Percentiles rank a stretch among this genome's conserved stretches.
These are phyloP conservation scores for Phytophthora litchii DNA, from an alignment of 352 stramenopile species.

Conservation along the genomic window DNA sequence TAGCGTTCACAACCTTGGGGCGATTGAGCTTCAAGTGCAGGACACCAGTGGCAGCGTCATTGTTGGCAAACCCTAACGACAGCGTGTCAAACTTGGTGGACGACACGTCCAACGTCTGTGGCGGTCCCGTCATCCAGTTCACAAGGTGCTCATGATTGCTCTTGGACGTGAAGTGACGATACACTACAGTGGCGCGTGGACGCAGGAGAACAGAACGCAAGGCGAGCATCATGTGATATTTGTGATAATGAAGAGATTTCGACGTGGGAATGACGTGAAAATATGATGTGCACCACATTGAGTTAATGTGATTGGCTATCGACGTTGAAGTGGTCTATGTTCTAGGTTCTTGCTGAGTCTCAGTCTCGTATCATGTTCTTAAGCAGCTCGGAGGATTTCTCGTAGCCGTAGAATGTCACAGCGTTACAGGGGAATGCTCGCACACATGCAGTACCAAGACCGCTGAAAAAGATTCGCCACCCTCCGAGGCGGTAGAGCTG, in stretches of 20 bases:
- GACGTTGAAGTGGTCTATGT: constrained; percentile 28
- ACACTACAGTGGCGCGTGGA: constrained; percentile 1
- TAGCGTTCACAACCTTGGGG: constrained; percentile 84
- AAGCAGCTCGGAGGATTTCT: constrained; percentile 73
- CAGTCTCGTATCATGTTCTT: constrained; percentile 47
- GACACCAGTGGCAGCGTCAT: constrained; percentile 53
- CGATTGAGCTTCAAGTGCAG: constrained; percentile 84
- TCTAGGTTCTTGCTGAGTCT: constrained; percentile 13
- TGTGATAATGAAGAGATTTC: constrained; percentile 19
- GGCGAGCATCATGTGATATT: constrained; percentile 19
- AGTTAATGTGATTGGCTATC: constrained; percentile 20
- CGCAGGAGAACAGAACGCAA: constrained; percentile 17
- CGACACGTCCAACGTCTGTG: constrained; percentile 42
- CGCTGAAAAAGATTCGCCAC: constrained; percentile 77
- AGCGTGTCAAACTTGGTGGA: constrained; percentile 64
- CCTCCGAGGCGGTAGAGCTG: constrained; percentile 73
- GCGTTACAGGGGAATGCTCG: constrained; percentile 86
- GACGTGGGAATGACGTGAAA: constrained; percentile 25
- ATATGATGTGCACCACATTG: constrained; percentile 15
- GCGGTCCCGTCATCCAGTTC: constrained; percentile 59
- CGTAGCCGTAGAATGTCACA: constrained; percentile 89
- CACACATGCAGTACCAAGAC: constrained; percentile 75
- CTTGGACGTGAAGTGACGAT: constrained; percentile 24
- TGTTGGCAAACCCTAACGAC: constrained; percentile 35
- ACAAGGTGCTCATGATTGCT: constrained; percentile 57